These are phyloP conservation scores for Stagonosporopsis chrysanthemi DNA, from an alignment of 2,329 filamentous ascomycete species.

Conservation along the genomic window DNA sequence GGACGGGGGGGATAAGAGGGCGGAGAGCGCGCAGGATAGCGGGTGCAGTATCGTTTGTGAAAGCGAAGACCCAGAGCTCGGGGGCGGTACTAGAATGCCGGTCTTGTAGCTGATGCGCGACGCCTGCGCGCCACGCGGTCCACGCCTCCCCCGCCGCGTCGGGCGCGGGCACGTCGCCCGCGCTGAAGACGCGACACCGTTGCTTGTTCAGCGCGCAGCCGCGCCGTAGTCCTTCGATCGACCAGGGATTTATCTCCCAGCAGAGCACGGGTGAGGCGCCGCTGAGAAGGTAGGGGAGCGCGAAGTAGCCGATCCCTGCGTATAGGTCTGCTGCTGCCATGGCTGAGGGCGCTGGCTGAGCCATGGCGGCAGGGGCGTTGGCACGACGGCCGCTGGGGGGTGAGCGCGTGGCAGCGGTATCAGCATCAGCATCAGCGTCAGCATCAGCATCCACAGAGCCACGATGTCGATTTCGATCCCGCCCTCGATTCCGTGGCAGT, in stretches of 20 bases:
- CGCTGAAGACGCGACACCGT: conserved; percentile 21
- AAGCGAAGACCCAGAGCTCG: conserved; percentile 51
- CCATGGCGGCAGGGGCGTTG: too few relatives aligned
- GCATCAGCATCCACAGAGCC: too few relatives aligned
- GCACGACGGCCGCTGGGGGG: too few relatives aligned
- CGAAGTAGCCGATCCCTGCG: conserved; percentile 93
- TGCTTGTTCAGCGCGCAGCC: conserved; percentile 54
- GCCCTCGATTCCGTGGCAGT: background rate
- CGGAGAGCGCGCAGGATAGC: background rate
- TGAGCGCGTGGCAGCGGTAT: too few relatives aligned
- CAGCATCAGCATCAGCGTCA: too few relatives aligned
- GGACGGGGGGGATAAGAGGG: conserved; percentile 47
- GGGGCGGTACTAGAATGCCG: background rate
- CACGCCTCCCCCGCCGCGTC: background rate
- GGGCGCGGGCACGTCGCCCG: background rate
- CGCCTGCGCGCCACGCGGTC: background rate
- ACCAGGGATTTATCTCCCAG: conserved; percentile 81
- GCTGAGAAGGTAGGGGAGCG: conserved; percentile 76
- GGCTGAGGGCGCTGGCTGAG: background rate
- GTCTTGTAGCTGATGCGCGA: background rate
- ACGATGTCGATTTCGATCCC: too few relatives aligned
- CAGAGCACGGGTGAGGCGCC: conserved; percentile 76
- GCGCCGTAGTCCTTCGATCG: conserved; percentile 53
- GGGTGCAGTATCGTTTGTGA: conserved; percentile 49
- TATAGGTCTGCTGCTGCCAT: conserved; percentile 74